These are phyloP conservation scores for Penicillium sp. DNA, from an alignment of 2,329 filamentous ascomycete species.

Conservation along the genomic window DNA sequence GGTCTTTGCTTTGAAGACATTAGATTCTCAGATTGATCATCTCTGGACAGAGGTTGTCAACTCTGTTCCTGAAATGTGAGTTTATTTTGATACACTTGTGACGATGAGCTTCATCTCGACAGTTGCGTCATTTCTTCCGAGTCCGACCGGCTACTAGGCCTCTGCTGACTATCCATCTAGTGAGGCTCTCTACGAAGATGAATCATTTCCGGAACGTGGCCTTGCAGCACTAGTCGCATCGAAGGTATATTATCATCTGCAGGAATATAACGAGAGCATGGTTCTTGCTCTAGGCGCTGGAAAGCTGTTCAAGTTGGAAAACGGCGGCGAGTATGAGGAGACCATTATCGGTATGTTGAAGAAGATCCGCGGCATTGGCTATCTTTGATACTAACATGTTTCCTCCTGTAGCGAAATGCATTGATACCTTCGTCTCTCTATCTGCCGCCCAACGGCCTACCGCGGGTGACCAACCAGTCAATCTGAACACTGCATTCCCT, in stretches of 20 bases:
- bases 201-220: constrained; percentile 87
- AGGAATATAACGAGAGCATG: constrained; percentile 99
- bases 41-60: constrained; percentile 97
- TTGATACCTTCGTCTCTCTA: constrained; percentile 93
- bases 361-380: background rate
- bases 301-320: constrained; percentile 89
- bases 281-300: constrained; percentile 93
- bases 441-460: constrained; percentile 59
- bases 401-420: constrained; percentile 68
- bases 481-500: constrained; percentile 78
- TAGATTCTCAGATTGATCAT: constrained; percentile 95
- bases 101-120: background rate
- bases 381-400: background rate
- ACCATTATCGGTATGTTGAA: constrained; percentile 76
- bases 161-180: constrained; percentile 50
- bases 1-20: constrained; percentile 88
- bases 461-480: constrained; percentile 56
- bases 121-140: constrained; percentile 5
- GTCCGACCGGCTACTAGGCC: constrained; percentile 3
- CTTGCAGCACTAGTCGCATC: constrained; percentile 91
- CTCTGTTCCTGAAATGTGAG: constrained; percentile 89
- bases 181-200: constrained; percentile 96
- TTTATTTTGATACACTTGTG: constrained; percentile 16
- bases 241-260: constrained; percentile 98
- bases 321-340: constrained; percentile 93